phyloP scores from a whole-genome alignment of 345 rosid species.

The Arabis hirsuta region DNA sequence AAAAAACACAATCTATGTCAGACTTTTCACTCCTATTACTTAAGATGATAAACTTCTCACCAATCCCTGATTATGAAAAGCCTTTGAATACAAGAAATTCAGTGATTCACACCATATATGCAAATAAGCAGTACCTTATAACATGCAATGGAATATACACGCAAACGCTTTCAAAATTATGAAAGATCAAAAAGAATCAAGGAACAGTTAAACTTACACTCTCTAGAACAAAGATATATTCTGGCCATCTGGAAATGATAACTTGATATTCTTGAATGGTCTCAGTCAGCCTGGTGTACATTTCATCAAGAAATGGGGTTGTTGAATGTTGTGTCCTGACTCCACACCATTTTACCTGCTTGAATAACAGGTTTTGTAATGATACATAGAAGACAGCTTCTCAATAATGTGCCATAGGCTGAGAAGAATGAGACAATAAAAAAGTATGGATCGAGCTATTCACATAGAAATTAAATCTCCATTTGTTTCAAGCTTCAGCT shows the following conservation, averaged over 20 bases:
- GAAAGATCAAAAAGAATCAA: slow-evolving; percentile 6
- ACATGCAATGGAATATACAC: slow-evolving; percentile 4
- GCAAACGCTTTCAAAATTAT: neutral
- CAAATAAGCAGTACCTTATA: neutral
- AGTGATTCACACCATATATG: neutral
- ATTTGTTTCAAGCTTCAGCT: slow-evolving; percentile 13
- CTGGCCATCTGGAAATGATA: slow-evolving; percentile 96
- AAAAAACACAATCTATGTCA: slow-evolving; percentile 26
- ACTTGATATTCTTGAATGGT: slow-evolving; percentile 82
- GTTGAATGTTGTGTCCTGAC: slow-evolving; percentile 93
- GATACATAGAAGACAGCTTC: slow-evolving; percentile 25
- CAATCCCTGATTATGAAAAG: neutral
- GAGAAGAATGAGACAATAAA: slow-evolving; percentile 1
- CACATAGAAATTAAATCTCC: slow-evolving; percentile 1
- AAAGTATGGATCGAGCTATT: slow-evolving; percentile 12
- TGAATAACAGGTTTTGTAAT: slow-evolving; percentile 30
- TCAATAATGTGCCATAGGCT: slow-evolving; percentile 5
- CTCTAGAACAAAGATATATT: slow-evolving; percentile 86
- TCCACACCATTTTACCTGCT: slow-evolving; percentile 97
- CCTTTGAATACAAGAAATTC: neutral
- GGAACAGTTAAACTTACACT: slow-evolving; percentile 58
- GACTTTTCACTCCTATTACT: slow-evolving; percentile 12
- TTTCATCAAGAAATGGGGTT: slow-evolving; percentile 93
- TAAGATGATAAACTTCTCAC: neutral
- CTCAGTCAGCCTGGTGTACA: slow-evolving; percentile 83